Conservation (phyloP, 108 stramenopile genomes). For the Conticribra weissflogii region DNA sequence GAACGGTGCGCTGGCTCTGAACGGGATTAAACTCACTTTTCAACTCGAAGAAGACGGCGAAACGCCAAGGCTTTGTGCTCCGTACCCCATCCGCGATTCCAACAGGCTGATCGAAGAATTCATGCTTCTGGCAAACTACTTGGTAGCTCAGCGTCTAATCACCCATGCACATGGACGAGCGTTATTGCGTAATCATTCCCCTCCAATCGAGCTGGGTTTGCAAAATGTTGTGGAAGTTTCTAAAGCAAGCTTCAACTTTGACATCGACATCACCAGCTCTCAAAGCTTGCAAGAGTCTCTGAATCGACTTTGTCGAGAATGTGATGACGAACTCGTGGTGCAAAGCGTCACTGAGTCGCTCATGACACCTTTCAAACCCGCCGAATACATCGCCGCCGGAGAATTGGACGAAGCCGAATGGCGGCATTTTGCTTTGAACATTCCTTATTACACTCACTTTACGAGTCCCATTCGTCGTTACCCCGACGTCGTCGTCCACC, state of each 20-base stretch:
- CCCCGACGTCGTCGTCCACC: constrained; percentile 94
- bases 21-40: constrained; percentile 92
- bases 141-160: constrained; percentile 93
- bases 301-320: constrained; percentile 64
- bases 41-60: constrained; percentile 87
- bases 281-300: constrained; percentile 83
- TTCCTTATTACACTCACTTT: constrained; percentile 99
- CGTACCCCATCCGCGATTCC: constrained; percentile 93
- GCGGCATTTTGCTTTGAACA: constrained; percentile 94
- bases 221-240: constrained; percentile 72
- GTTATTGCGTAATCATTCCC: constrained; percentile 77
- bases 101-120: constrained; percentile 97
- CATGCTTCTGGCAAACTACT: constrained; percentile 97
- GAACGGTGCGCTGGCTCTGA: constrained; percentile 90
- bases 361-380: constrained; percentile 90
- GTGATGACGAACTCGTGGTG: constrained; percentile 68
- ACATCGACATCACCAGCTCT: constrained; percentile 69
- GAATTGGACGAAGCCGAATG: constrained; percentile 57
- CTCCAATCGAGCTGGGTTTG: constrained; percentile 67
- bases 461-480: constrained; percentile 95
- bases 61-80: constrained; percentile 75
- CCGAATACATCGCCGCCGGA: constrained; percentile 92
- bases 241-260: constrained; percentile 58
- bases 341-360: constrained; percentile 87
- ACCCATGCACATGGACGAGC: constrained; percentile 80